Conservation (phyloP, 2,329 filamentous ascomycete species). For the Ophiosphaerella narmari region DNA sequence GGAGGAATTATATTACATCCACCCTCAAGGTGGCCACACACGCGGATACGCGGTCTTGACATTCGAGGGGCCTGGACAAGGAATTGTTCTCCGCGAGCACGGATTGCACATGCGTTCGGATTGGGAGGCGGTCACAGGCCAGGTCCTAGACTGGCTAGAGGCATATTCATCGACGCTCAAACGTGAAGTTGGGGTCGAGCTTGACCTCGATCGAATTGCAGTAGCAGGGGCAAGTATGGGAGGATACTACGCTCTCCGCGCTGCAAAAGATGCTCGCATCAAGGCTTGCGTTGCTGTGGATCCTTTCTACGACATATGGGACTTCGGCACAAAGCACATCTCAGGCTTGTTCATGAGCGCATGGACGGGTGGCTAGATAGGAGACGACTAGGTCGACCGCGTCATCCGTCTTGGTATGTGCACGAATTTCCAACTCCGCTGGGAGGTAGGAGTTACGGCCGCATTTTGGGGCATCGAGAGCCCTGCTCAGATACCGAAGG, state of each 20-base stretch:
- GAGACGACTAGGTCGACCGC: neutral
- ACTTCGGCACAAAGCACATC: slow-evolving; percentile 14
- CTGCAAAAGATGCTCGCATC: slow-evolving; percentile 48
- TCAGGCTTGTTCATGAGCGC: slow-evolving; percentile 5
- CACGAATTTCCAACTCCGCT: neutral
- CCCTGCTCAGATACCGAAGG: neutral
- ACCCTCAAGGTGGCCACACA: slow-evolving; percentile 35
- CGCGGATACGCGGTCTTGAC: slow-evolving; percentile 52
- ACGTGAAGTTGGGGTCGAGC: neutral
- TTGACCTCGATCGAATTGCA: slow-evolving; percentile 48
- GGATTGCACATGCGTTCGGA: slow-evolving; percentile 26
- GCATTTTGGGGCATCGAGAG: neutral
- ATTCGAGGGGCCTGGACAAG: slow-evolving; percentile 56
- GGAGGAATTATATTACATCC: slow-evolving; percentile 45
- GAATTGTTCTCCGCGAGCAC: slow-evolving; percentile 36
- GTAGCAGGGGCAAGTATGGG: slow-evolving; percentile 50
- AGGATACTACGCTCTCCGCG: slow-evolving; percentile 54
- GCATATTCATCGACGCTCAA: too few relatives aligned
- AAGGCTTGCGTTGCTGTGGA: slow-evolving; percentile 52
- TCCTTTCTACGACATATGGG: slow-evolving; percentile 43
- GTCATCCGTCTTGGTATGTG: neutral
- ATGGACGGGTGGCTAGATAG: slow-evolving; percentile 8
- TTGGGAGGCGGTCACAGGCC: slow-evolving; percentile 29
- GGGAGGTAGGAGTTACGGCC: neutral
- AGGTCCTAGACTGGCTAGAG: slow-evolving; percentile 26